These are phyloP conservation scores for Cyberlindnera misumaiensis DNA, from an alignment of 805 yeast species.

Conservation along the genomic window DNA sequence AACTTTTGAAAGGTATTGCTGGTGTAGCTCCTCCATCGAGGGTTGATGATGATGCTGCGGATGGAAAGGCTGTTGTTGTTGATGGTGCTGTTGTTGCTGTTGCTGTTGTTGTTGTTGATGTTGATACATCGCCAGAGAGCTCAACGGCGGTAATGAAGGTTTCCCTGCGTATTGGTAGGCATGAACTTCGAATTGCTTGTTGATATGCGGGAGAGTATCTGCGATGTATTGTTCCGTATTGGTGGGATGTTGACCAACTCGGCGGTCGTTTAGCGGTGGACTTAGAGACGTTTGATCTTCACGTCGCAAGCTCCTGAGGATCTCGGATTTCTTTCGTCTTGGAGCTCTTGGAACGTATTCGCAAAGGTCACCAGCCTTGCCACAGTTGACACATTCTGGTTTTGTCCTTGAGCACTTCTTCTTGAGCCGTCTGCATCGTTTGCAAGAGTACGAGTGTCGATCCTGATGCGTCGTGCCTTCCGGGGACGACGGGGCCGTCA, in stretches of 20 bases:
- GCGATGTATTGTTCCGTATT: background rate
- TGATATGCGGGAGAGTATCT: background rate
- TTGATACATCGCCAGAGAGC: conserved; percentile 4
- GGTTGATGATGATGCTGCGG: background rate
- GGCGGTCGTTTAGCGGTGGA: too few species aligned
- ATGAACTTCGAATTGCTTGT: background rate
- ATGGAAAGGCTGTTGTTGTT: too few species aligned
- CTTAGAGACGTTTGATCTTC: background rate
- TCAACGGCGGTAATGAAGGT: conserved; percentile 3
- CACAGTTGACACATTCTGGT: conserved; percentile 40
- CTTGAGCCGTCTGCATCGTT: conserved; percentile 41
- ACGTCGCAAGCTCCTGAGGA: conserved; percentile 20
- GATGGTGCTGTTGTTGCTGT: background rate
- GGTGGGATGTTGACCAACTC: background rate
- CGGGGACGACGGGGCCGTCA: conserved; percentile 1
- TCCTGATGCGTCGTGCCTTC: conserved; percentile 5
- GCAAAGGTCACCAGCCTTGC: conserved; percentile 31
- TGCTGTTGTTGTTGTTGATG: background rate
- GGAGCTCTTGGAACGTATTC: conserved; percentile 38
- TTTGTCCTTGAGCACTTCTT: conserved; percentile 40
- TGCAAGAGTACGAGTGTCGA: conserved; percentile 32
- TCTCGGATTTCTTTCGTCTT: conserved; percentile 30
- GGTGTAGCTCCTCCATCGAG: conserved; percentile 5
- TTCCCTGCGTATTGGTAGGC: background rate
- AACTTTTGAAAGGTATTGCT: conserved; percentile 4